Conservation (phyloP, 2,329 filamentous ascomycete species). For the Epichloe aotearoae region DNA sequence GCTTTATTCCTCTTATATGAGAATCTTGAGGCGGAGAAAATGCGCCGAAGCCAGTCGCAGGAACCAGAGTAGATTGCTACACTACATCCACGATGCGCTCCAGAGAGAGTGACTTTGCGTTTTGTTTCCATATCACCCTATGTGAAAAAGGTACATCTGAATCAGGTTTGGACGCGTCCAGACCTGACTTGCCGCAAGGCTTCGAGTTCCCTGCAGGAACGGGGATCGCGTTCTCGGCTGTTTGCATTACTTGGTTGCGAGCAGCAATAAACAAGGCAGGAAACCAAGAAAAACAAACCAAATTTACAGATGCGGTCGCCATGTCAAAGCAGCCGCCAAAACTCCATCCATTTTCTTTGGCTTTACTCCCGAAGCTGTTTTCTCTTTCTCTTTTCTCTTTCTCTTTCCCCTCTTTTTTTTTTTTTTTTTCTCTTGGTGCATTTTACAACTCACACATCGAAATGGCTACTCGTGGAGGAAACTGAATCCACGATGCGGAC, state of each 20-base stretch:
- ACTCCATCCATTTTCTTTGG: conserved; percentile 8
- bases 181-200: conserved; percentile 53
- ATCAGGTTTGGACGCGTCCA: conserved; percentile 41
- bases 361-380: conserved; percentile 12
- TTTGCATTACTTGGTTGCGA: neutral
- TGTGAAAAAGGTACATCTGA: conserved; percentile 24
- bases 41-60: conserved; percentile 77
- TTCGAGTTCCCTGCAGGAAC: conserved; percentile 28
- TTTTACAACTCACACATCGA: neutral
- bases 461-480: conserved; percentile 4
- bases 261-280: neutral
- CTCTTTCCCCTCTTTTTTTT: neutral
- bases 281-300: neutral
- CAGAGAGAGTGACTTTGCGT: conserved; percentile 19
- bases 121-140: conserved; percentile 14
- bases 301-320: neutral
- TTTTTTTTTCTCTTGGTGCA: neutral
- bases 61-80: conserved; percentile 31
- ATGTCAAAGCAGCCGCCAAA: conserved; percentile 9
- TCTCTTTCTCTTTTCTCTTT: conserved; percentile 5
- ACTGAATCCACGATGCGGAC: neutral
- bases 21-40: conserved; percentile 98
- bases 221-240: conserved; percentile 20
- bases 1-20: conserved; percentile 94
- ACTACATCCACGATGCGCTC: conserved; percentile 4